Evolutionary conservation across 2,329 filamentous ascomycete genomes (phyloP).

Genomic region (Sporothrix euskadiensis): DNA sequence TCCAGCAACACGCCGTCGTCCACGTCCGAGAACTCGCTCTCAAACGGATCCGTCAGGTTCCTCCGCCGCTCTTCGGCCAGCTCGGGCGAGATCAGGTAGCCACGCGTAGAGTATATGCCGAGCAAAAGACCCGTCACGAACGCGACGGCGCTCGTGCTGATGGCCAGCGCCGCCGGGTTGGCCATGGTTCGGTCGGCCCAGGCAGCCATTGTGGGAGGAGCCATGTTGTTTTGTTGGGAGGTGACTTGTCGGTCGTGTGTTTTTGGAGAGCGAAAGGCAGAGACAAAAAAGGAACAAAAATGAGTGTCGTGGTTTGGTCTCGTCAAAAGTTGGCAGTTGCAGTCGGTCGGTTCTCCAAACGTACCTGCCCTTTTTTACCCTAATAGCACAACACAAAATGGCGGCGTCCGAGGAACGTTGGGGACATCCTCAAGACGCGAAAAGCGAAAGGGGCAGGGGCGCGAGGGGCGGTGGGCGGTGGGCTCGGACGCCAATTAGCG

Average conservation of each 20-base stretch:
- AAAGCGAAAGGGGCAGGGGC: neutral
- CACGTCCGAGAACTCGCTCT: constrained; percentile 69
- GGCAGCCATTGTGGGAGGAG: constrained; percentile 18
- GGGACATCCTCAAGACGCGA: neutral
- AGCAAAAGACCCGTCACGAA: constrained; percentile 79
- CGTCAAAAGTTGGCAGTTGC: neutral
- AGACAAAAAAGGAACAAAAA: neutral
- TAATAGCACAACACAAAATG: neutral
- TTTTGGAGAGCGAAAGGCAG: neutral
- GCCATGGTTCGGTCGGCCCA: constrained; percentile 21
- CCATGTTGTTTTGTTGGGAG: neutral
- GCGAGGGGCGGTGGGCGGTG: too few relatives aligned
- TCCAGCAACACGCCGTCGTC: constrained; percentile 62
- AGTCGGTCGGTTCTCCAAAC: neutral
- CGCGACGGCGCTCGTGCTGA: constrained; percentile 72
- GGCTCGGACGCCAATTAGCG: neutral
- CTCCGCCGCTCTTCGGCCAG: constrained; percentile 58
- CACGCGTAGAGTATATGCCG: constrained; percentile 68
- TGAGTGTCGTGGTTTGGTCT: neutral
- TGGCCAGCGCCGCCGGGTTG: constrained; percentile 50
- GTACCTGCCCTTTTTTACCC: neutral
- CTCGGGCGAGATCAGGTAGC: constrained; percentile 59
- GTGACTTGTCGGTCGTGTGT: neutral
- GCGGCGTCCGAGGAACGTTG: neutral
- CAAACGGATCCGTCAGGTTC: constrained; percentile 60